Evolutionary conservation across 2,329 filamentous ascomycete species (phyloP), one percentile per base, ranked within the genome.

Genomic region (Colletotrichum magnum): DNA sequence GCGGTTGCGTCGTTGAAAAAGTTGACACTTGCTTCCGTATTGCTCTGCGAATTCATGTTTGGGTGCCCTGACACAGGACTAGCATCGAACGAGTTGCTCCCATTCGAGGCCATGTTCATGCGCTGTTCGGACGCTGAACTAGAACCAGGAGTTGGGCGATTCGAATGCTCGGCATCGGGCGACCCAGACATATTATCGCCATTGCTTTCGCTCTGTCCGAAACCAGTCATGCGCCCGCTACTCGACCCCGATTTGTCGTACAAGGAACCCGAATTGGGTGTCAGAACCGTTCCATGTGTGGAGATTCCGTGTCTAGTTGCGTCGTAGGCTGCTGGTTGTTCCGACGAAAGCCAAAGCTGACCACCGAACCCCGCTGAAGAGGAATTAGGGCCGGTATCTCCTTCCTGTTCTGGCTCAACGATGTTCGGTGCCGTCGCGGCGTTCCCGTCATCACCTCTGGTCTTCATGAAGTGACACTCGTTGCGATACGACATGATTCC

Each of bases 91-190:
- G 87, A 86, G 56, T 81, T 81, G 6, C 75, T 74, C 6, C 79
- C 57, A 47, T 48, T 70, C 56, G 69, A 58, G 58, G 62, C 53
- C 39, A 58, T 68, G 57, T 58, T 68, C 71, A 62, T 77, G 16
- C 78, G 77, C 26, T 80, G 76, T n/a, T 87, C 85, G 2, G 85
- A 86, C 2, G 81, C 77, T 6, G 79, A 80, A 73, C 86, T 89
- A 4, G 89, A 90, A 73, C 87, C 90, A 3, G 89, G 89, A 12
- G 89, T 90, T 24, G 84, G 87, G n/a, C 86, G 80, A 69, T 83
- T 87, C 3, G 88, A 89, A 56, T 79, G 79, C 6, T 81, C 82
- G 24, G 81, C 82, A 18, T 87, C 86, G 2, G 86, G 83, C 0
- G 87, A 88, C 4, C 79, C 80, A 1, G 84, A 85, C 64, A 84